These are phyloP conservation scores for Stromatinia cepivora DNA, from an alignment of 2,329 filamentous ascomycete species.

Conservation along the genomic window DNA sequence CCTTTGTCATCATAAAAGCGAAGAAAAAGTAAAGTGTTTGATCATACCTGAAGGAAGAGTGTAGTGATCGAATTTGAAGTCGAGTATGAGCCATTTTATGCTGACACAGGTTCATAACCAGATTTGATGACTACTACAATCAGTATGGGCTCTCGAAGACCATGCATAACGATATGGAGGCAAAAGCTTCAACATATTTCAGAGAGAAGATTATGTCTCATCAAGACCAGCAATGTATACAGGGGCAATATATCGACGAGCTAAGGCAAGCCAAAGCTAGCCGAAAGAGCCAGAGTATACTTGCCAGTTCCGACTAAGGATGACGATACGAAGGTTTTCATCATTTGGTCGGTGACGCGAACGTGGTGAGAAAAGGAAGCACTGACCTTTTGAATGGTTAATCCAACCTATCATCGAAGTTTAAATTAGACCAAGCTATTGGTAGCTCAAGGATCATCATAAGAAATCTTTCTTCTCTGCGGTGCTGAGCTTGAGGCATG, in stretches of 20 bases:
- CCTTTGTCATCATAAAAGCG: conserved; percentile 93
- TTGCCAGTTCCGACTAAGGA: conserved; percentile 81
- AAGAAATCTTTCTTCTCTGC: conserved; percentile 50
- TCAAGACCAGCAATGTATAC: conserved; percentile 44
- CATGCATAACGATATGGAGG: no score
- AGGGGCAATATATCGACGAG: conserved; percentile 33
- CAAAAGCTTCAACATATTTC: conserved; percentile 36
- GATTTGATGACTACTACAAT: not conserved
- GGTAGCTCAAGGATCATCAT: conserved; percentile 46
- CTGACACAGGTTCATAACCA: not conserved
- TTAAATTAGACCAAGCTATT: not conserved
- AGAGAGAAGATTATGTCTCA: conserved; percentile 57
- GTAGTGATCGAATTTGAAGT: not conserved
- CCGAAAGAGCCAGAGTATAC: conserved; percentile 37
- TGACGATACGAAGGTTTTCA: conserved; percentile 90
- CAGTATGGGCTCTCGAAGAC: not conserved
- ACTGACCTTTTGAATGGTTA: conserved; percentile 19
- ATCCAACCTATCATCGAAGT: not conserved
- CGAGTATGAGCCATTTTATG: not conserved
- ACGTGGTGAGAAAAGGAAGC: conserved; percentile 11
- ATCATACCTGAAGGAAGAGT: conserved; percentile 10
- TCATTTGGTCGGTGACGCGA: conserved; percentile 55
- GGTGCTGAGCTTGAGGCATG: conserved; percentile 37
- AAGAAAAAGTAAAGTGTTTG: not conserved
- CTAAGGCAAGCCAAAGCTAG: conserved; percentile 40